phyloP scores from a whole-genome alignment of 1,284 basidiomycete species.

The Fistulinella staudtii region DNA sequence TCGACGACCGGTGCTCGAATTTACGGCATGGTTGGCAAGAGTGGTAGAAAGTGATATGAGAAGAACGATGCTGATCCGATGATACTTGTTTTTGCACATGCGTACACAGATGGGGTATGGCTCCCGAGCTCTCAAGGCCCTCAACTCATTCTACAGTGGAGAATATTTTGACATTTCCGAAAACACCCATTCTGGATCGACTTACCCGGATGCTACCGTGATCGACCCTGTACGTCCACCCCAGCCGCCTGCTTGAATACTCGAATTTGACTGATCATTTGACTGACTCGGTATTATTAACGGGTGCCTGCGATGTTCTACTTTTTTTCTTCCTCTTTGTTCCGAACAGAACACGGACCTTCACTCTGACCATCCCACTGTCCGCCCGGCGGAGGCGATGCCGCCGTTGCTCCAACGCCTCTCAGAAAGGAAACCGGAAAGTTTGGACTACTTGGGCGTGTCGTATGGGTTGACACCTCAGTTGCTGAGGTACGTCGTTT shows the following conservation, averaged over 20 bases:
- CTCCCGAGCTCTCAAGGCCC: constrained; percentile 81
- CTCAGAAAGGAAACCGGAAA: constrained; percentile 87
- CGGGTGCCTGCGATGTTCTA: no score
- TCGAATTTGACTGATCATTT: constrained; percentile 7
- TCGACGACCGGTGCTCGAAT: no score
- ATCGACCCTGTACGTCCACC: constrained; percentile 55
- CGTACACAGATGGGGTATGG: constrained; percentile 90
- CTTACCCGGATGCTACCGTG: constrained; percentile 59
- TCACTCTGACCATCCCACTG: constrained; percentile 68
- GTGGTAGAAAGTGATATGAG: no score
- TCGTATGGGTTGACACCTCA: constrained; percentile 92
- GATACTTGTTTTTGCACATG: neutral
- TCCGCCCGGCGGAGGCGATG: constrained; percentile 80
- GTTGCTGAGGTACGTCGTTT: constrained; percentile 63
- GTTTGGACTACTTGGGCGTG: constrained; percentile 92
- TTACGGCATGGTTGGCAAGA: no score
- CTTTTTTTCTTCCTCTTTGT: neutral
- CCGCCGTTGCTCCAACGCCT: constrained; percentile 92
- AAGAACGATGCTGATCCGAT: constrained; percentile 4
- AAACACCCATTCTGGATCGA: constrained; percentile 42
- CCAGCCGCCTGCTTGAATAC: no score
- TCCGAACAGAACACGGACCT: constrained; percentile 44
- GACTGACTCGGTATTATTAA: neutral
- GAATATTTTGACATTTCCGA: constrained; percentile 92
- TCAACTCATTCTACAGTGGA: constrained; percentile 91